Conservation (phyloP, 2,329 filamentous ascomycete species). For the Fusarium armeniacum region DNA sequence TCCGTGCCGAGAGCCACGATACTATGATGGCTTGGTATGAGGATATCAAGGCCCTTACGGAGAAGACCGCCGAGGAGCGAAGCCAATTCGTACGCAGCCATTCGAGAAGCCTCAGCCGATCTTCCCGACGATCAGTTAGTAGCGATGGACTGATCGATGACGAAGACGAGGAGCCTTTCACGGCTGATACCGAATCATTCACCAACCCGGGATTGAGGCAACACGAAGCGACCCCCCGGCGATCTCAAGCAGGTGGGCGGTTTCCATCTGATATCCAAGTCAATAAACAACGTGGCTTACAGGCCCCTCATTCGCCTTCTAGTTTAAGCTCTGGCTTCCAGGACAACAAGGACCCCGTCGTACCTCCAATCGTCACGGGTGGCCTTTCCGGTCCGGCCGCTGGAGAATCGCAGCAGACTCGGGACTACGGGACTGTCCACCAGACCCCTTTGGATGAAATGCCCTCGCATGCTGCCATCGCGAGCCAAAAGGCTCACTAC, state of each 20-base stretch:
- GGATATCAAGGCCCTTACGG: constrained; percentile 90
- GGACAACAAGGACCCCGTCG: constrained; percentile 68
- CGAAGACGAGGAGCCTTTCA: constrained; percentile 75
- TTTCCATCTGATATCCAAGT: constrained; percentile 96
- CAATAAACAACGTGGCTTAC: constrained; percentile 82
- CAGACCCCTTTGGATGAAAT: constrained; percentile 63
- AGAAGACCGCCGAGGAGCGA: constrained; percentile 88
- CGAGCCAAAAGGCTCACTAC: constrained; percentile 64
- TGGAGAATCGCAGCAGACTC: constrained; percentile 54
- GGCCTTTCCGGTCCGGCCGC: constrained; percentile 59
- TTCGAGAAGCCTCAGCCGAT: constrained; percentile 80
- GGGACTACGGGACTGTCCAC: constrained; percentile 62
- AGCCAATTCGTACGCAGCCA: constrained; percentile 89
- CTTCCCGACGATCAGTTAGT: constrained; percentile 72
- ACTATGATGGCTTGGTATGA: constrained; percentile 98
- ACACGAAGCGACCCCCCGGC: constrained; percentile 68
- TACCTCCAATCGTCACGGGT: constrained; percentile 71
- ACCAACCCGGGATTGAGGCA: constrained; percentile 63
- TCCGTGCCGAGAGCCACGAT: constrained; percentile 81
- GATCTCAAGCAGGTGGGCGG: constrained; percentile 92
- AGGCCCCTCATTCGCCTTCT: constrained; percentile 82
- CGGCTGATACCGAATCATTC: constrained; percentile 63
- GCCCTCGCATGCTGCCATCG: constrained; percentile 65
- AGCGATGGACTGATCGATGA: constrained; percentile 85
- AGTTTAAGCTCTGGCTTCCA: constrained; percentile 79